phyloP scores from a whole-genome alignment of 164 flowering plant species.

The Annona cherimola region DNA sequence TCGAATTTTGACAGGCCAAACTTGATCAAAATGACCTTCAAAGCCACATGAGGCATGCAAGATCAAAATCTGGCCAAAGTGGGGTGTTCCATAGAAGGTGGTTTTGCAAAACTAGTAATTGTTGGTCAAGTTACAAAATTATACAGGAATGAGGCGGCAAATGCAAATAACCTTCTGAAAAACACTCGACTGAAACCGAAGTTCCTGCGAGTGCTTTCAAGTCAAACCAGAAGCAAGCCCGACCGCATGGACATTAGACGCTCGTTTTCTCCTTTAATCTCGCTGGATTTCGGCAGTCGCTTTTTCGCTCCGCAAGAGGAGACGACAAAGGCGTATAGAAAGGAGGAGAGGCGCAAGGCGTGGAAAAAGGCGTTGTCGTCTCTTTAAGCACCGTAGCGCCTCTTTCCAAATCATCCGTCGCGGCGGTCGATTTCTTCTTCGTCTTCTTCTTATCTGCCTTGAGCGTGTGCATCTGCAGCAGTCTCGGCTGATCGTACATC shows the following conservation, averaged over 20 bases:
- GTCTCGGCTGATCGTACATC: constrained; percentile 34
- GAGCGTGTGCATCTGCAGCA: constrained; percentile 45
- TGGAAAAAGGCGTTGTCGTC: constrained; percentile 44
- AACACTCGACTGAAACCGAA: neutral
- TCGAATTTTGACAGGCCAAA: too few species aligned
- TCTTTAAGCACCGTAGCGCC: neutral
- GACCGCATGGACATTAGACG: neutral
- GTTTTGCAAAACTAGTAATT: too few species aligned
- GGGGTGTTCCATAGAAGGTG: too few species aligned
- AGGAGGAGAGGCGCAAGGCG: constrained; percentile 55
- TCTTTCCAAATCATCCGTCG: neutral
- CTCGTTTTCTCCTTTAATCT: neutral
- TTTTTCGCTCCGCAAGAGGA: constrained; percentile 23
- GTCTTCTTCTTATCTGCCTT: constrained; percentile 39
- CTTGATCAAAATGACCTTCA: too few species aligned
- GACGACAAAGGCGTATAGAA: constrained; percentile 48
- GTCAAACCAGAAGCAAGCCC: neutral
- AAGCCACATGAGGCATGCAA: too few species aligned
- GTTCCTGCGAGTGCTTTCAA: neutral
- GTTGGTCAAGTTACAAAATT: too few species aligned
- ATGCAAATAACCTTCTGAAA: too few species aligned
- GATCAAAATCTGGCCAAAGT: too few species aligned
- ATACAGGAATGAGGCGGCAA: too few species aligned
- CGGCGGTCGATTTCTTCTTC: constrained; percentile 6
- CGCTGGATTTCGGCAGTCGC: neutral